Conservation (phyloP, 2,329 filamentous ascomycete genomes). For the Phoma sp. region DNA sequence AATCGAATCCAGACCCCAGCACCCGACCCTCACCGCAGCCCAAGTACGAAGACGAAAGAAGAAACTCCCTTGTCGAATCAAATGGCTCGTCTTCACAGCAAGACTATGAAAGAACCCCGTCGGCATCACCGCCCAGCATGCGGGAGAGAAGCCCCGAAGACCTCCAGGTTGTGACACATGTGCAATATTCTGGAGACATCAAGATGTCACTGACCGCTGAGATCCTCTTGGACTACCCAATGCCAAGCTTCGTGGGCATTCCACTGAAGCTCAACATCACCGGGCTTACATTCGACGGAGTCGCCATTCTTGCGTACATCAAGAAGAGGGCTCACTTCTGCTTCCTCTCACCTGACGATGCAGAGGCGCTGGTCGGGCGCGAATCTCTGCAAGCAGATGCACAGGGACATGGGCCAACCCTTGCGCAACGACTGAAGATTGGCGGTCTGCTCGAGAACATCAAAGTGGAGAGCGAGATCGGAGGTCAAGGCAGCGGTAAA, state of each 20-base stretch:
- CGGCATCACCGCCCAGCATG: conserved; percentile 58
- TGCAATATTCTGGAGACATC: conserved; percentile 87
- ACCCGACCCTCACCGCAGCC: conserved; percentile 55
- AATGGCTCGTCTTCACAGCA: conserved; percentile 37
- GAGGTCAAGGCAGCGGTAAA: conserved; percentile 86
- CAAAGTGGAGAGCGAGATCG: conserved; percentile 96
- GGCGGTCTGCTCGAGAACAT: conserved; percentile 90
- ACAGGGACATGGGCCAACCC: conserved; percentile 34
- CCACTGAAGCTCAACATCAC: conserved; percentile 95
- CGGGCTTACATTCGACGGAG: conserved; percentile 91
- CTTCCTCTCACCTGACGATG: conserved; percentile 92
- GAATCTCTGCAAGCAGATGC: conserved; percentile 42
- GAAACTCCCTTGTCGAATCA: conserved; percentile 37
- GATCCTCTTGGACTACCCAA: conserved; percentile 95
- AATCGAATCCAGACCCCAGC: conserved; percentile 53
- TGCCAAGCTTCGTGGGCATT: conserved; percentile 97
- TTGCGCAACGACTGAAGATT: conserved; percentile 54
- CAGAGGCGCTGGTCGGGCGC: conserved; percentile 66
- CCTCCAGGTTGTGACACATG: conserved; percentile 89
- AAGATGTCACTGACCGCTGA: conserved; percentile 89
- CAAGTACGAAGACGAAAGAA: conserved; percentile 39
- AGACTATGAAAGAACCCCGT: conserved; percentile 37
- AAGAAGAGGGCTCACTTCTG: conserved; percentile 90
- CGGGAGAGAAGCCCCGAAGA: conserved; percentile 83
- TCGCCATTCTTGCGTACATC: conserved; percentile 90